Evolutionary conservation across 352 stramenopile genomes (phyloP), one percentile per base, ranked within the genome.

Genomic region (Chrysophaeum taylorii): DNA sequence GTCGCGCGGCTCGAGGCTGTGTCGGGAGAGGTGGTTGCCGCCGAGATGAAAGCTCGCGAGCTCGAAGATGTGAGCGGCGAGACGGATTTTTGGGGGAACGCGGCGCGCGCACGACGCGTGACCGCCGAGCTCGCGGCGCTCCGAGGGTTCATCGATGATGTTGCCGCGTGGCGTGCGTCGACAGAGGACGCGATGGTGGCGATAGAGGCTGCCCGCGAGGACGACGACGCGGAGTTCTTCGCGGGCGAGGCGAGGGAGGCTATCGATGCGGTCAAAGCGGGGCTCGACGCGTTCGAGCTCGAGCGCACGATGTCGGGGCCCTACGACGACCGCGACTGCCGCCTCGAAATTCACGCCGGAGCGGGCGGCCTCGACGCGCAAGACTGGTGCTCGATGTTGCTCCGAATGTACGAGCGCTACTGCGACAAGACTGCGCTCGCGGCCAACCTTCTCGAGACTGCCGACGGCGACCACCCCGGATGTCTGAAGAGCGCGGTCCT

Each of bases 321-420:
- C 42, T 82, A 77, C 68, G 78, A 83, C 64, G 73, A 70, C 23
- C 76, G 53, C 50, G 73, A 68, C 33, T 81, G 74, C 64, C 70
- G 75, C 23, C 23, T 83, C 61, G 27, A 36, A 31, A 71, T 82
- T 21, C 41, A 54, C 38, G 86, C 86, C 23, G 88, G 87, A 5
- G 85, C 85, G 1, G 89, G 94, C 66, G 94, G 94, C 21, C 96
- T 87, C 0, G 94, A 98, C 78, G 92, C 88, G 64, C 94, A 89
- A 62, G 94, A 98, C 78, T 98, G 92, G 92, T 92, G 92, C 5
- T 82, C 82, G 23, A 97, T 97, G 82, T 77, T 98, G 27, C 80
- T 90, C 62, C 84, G 90, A 48, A 98, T 98, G 94, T 98, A 98
- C 76, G 73, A 79, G 52, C 82, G 90, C 0, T 86, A 85, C 63